These are phyloP conservation scores for Talaromyces sp. DNA, from an alignment of 2,329 filamentous ascomycete species.

Conservation along the genomic window DNA sequence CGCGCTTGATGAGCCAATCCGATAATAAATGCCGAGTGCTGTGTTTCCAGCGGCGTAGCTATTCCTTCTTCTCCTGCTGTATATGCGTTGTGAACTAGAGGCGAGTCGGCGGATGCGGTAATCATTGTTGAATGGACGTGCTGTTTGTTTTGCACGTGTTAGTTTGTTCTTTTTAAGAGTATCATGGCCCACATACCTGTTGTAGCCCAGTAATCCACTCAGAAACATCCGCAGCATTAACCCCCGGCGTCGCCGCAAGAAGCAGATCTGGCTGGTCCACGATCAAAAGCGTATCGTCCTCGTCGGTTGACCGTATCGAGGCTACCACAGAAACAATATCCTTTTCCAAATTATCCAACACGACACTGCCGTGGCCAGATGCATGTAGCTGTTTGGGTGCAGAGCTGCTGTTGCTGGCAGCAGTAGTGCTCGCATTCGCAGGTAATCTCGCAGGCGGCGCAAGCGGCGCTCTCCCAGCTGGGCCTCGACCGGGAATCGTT, in stretches of 20 bases:
- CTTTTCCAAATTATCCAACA: constrained; percentile 30
- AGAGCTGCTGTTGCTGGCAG: constrained; percentile 15
- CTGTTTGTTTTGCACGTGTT: constrained; percentile 29
- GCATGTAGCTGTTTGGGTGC: constrained; percentile 16
- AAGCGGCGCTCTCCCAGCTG: not conserved
- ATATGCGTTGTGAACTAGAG: constrained; percentile 54
- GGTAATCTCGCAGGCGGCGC: not conserved
- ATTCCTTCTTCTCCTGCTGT: constrained; percentile 19
- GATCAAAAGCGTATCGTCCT: constrained; percentile 51
- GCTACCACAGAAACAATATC: constrained; percentile 27
- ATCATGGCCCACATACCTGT: constrained; percentile 40
- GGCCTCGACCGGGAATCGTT: constrained; percentile 22
- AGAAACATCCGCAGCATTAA: constrained; percentile 42
- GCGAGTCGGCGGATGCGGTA: constrained; percentile 66
- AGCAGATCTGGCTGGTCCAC: constrained; percentile 63
- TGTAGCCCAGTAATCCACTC: constrained; percentile 56
- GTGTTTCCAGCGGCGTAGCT: constrained; percentile 61
- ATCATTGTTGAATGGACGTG: constrained; percentile 62
- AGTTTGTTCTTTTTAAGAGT: not conserved
- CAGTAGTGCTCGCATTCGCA: not conserved
- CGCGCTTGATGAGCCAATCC: constrained; percentile 69
- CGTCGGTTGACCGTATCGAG: constrained; percentile 9
- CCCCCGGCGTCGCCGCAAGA: constrained; percentile 53
- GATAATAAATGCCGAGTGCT: constrained; percentile 66
- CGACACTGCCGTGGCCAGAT: constrained; percentile 19